Evolutionary conservation across 805 yeast genomes (phyloP), one percentile per base, ranked within the genome.

Genomic region (Naumovozyma dairenensis): DNA sequence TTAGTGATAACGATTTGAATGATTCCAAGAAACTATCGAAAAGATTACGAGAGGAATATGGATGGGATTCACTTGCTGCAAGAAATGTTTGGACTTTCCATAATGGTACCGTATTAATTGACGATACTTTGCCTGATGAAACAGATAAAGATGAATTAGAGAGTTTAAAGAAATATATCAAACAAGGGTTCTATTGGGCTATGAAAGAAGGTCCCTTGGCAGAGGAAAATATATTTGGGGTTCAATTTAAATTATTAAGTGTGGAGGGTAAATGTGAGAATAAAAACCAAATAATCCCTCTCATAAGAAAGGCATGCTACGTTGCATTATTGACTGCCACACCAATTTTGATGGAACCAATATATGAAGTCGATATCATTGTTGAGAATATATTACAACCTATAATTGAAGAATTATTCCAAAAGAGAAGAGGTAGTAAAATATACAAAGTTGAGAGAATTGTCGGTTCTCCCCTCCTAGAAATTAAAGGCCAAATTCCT

Each of bases 131-230:
- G 3, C 69, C 77, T 0, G 76, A 66, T 19, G 92, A 81, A 37
- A 77, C 79, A 1, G 81, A 83, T 48, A 75, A 74, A 48, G 58
- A 59, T 17, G 34, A 59, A 8, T 46, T 81, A 21, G 38, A 46
- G 1, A 33, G 59, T 0, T 63, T 71, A 19, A 77, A 72, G 39
- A 76, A 71, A 5, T 63, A 74, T 2, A 68, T 87, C 1, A 59
- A 63, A 2, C 79, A 77, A 44, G 98, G 97, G 0, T 92, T 89
- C 59, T 69, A 71, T 46, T 82, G 94, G 92, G 79, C 80, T 2
- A 66, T 72, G 0, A 66, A 74, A 36, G 94, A 83, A 47, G 98
- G 98, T 0, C 98, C 99, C 0, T 62, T 92, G n/a, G 76, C 93
- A 40, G 94, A 81, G 39, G 96, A 85, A 51, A 78, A 82, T 0